phyloP scores from a whole-genome alignment of 129 eudicot genomes.

The Saussurea involucrata region DNA sequence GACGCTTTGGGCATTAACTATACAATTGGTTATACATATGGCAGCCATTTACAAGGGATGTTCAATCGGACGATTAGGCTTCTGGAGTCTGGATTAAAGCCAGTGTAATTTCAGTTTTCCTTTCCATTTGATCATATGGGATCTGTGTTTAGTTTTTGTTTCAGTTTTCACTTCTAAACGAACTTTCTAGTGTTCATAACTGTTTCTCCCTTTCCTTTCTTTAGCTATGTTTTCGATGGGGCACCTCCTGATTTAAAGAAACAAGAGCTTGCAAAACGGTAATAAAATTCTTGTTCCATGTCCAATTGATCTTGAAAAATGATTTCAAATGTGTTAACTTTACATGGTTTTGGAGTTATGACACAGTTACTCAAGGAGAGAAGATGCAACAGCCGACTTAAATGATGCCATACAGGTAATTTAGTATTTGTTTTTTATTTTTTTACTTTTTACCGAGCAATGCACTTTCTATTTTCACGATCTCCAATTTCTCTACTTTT shows the following conservation, averaged over 20 bases:
- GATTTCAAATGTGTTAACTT: not conserved
- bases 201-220: slow-evolving; percentile 5
- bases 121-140: not conserved
- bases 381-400: slow-evolving; percentile 74
- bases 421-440: not conserved
- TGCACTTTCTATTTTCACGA: not conserved
- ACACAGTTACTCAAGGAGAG: slow-evolving; percentile 63
- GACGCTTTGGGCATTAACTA: not conserved
- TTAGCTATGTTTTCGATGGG: slow-evolving; percentile 89
- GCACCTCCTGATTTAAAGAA: slow-evolving; percentile 90
- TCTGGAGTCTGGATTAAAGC: slow-evolving; percentile 94
- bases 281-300: not conserved
- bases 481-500: not conserved
- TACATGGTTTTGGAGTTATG: slow-evolving; percentile 12
- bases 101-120: slow-evolving; percentile 52
- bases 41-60: slow-evolving; percentile 97
- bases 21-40: slow-evolving; percentile 8
- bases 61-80: slow-evolving; percentile 86
- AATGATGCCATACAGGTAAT: slow-evolving; percentile 66
- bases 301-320: not conserved
- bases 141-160: not conserved
- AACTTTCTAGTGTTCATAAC: not conserved
- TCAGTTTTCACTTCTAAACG: not conserved
- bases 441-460: not conserved
- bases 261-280: slow-evolving; percentile 95